phyloP scores from a whole-genome alignment of 2,329 filamentous ascomycete genomes.

The Penicillium vulpinum region DNA sequence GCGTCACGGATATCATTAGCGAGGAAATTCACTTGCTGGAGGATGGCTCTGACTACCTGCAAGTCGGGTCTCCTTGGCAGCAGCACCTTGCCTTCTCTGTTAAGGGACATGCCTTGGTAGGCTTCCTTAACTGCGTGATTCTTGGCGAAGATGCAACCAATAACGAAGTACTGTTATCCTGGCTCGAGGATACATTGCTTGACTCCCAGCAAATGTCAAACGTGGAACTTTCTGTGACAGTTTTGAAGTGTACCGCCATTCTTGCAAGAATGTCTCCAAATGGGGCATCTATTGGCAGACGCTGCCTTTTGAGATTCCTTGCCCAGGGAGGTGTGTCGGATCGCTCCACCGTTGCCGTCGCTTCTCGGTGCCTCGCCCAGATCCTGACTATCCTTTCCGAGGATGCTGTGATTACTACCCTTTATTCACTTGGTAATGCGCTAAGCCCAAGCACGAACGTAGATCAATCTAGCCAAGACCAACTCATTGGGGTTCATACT shows the following conservation, averaged over 20 bases:
- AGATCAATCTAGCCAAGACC: slow-evolving; percentile 46
- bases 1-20: slow-evolving; percentile 69
- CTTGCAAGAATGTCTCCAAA: slow-evolving; percentile 72
- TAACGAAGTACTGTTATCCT: slow-evolving; percentile 72
- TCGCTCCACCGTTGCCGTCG: slow-evolving; percentile 68
- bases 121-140: slow-evolving; percentile 81
- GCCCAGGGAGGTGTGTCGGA: slow-evolving; percentile 73
- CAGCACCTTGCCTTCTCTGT: slow-evolving; percentile 83
- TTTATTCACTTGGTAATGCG: slow-evolving; percentile 96
- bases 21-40: slow-evolving; percentile 87
- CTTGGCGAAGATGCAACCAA: slow-evolving; percentile 81
- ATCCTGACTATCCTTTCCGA: slow-evolving; percentile 81
- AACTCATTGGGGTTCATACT: slow-evolving; percentile 39
- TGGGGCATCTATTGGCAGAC: slow-evolving; percentile 73
- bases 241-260: slow-evolving; percentile 78
- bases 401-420: slow-evolving; percentile 88
- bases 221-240: slow-evolving; percentile 70
- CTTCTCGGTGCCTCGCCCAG: slow-evolving; percentile 80
- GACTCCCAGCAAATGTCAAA: slow-evolving; percentile 83
- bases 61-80: slow-evolving; percentile 80
- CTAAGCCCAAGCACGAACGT: slow-evolving; percentile 68
- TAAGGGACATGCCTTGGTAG: slow-evolving; percentile 77
- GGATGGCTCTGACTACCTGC: slow-evolving; percentile 84
- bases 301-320: slow-evolving; percentile 80
- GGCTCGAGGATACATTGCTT: slow-evolving; percentile 79